Base-by-base conservation (phyloP, 345 rosid species). In the Lagerstroemia speciosa region DNA sequence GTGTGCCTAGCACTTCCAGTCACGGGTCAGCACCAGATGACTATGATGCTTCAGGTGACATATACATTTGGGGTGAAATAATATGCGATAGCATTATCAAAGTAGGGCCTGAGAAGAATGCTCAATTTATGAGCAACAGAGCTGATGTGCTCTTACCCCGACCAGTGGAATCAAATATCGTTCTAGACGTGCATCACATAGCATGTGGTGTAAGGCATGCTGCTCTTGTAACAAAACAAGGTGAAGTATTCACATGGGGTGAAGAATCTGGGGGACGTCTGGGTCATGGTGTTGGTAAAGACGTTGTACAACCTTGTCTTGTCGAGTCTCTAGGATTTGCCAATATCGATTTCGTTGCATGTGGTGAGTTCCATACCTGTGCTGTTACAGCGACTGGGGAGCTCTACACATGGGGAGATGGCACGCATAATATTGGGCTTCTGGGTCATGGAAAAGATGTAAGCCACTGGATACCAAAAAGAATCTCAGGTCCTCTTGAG, bases 381-480 rank as follows among this genome's bases (percentile, higher is more conserved):
- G 97, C 97, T 69, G 88, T 93, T 71, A 86, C 96, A 65, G 85
- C 84, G 88, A 80, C 91, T 19, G 98, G 98, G 66, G 98, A 93
- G 75, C 77, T 93, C 66, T 93, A 86, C 70, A 89, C 97, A n/a
- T 91, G 96, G 97, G 98, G 98, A 40, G 97, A 93, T 77, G 98
- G 97, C 61, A 87, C 84, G 0, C 90, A 89, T 79, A 86, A 87
- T 81, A 91, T 90, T 60, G 98, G 98, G 32, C 90, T 93, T 81
- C 93, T 93, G 61, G 98, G 98, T 64, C 89, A 91, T 81, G 96
- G 93, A 66, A 83, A 87, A 30, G 83, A 87, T 78, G 91, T 83
- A 62, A 91, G 97, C 74, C 96, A 91, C 77, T 93, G 98, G 98
- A 89, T 93, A 81, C 98, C 97, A 34, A 91, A 93, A 87, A 89